Percentiles rank a stretch among this genome's conserved stretches.
Conservation (phyloP, 1,139 yeast genomes). For the Saccharomyces hybrid region DNA sequence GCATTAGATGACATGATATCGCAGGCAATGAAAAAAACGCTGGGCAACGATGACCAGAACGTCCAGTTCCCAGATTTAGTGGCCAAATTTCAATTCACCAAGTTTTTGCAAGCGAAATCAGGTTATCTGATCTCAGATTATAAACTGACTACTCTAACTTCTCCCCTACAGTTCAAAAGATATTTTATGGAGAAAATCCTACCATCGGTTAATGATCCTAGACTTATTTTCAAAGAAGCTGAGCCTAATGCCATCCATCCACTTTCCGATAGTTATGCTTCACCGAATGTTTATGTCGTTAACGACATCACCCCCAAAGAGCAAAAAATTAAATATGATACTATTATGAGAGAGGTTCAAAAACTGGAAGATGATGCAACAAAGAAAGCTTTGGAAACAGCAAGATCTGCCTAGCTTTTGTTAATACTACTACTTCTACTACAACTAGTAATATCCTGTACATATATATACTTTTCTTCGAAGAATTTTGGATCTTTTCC, state of each 20-base stretch:
- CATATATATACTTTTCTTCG: not conserved
- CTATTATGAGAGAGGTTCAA: conserved; percentile 24
- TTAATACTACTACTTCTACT: not conserved
- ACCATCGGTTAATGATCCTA: conserved; percentile 29
- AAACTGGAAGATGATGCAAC: conserved; percentile 35
- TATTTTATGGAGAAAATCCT: conserved; percentile 42
- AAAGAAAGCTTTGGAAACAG: conserved; percentile 33
- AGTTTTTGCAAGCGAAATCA: conserved; percentile 49
- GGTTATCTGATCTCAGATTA: conserved; percentile 65
- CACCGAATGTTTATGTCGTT: conserved; percentile 44
- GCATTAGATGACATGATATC: conserved; percentile 24
- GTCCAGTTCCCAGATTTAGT: conserved; percentile 39
- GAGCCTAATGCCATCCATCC: conserved; percentile 72
- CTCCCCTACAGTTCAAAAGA: conserved; percentile 39
- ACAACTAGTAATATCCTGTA: conserved; percentile 3
- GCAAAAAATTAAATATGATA: conserved; percentile 37
- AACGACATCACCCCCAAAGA: conserved; percentile 36
- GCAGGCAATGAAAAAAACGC: conserved; percentile 9
- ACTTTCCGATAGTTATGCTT: conserved; percentile 39
- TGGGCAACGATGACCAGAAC: conserved; percentile 3
- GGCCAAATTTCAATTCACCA: conserved; percentile 53
- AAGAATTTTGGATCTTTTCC: not conserved
- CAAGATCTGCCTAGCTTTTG: conserved; percentile 12
- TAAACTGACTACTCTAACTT: conserved; percentile 44
- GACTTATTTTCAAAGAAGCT: conserved; percentile 46